Evolutionary conservation across 2,329 filamentous ascomycete species (phyloP), one percentile per base, ranked within the genome.

Genomic region (Aspergillus uvarum): DNA sequence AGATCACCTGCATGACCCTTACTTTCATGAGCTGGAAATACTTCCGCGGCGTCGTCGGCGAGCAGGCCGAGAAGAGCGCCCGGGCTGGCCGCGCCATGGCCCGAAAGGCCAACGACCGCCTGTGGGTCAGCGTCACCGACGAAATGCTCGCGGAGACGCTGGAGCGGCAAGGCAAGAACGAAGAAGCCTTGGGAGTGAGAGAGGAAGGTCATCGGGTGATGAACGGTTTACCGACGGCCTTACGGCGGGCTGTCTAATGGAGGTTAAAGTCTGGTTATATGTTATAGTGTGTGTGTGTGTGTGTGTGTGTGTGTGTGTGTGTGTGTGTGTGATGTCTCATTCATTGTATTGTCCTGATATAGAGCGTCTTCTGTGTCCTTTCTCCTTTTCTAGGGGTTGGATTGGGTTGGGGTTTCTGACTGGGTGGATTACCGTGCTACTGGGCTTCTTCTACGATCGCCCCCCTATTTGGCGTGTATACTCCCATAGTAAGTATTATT

Each of bases 1-100:
- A 96, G 65, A 89, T 93, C 56, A 83, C 92, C n/a, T 88, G 88
- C 51, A 89, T 97, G 64, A 88, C 89, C 5, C 85, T 97, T 60
- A 92, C 88, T 66, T 88, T 95, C 65, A 96, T 97, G 89, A 89
- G 90, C 55, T 87, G 85, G 70, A 85, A 87, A 54, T 89, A 96
- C 69, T 97, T 93, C 74, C 88, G 89, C 50, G 89, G 89, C 60
- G 89, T 93, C 14, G 86, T 96, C 4, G 92, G 92, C 53, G 89
- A 90, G 60, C 90, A 93, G 73, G 89, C 89, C 0, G 82, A 91
- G 60, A 92, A 92, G 77, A 90, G 89, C 70, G 88, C 89, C 4
- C 83, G 84, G 64, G 89, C 90, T 0, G 89, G 87, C 24, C 83
- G 84, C 24, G 83, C 83, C 47, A 88, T 90, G 77, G 88, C 89